phyloP scores from a whole-genome alignment of 1,284 basidiomycete genomes.

The Jaminaea rosea region DNA sequence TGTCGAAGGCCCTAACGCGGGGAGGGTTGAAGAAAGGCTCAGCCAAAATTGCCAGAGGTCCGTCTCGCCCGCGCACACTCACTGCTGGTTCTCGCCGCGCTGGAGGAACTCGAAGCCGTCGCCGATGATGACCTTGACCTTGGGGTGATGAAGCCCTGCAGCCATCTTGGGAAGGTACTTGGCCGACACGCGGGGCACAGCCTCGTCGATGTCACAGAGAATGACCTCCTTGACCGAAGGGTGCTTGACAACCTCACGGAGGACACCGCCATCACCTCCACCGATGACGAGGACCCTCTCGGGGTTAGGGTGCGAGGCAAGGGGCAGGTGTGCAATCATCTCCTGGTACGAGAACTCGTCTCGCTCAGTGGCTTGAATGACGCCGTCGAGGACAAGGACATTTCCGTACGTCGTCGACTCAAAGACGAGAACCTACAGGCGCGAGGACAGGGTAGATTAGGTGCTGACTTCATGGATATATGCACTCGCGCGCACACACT shows the following conservation, averaged over 20 bases:
- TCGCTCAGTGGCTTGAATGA: conserved; percentile 91
- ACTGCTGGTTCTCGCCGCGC: conserved; percentile 68
- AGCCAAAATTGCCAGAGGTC: no score
- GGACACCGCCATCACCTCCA: conserved; percentile 67
- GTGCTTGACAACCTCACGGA: conserved; percentile 95
- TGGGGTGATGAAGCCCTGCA: conserved; percentile 67
- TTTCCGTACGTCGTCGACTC: conserved; percentile 57
- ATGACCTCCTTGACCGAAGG: conserved; percentile 81
- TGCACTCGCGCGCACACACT: no score
- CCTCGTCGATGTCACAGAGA: conserved; percentile 97
- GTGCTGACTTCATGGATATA: neutral
- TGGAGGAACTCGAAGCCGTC: conserved; percentile 96
- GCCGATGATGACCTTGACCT: conserved; percentile 80
- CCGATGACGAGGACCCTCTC: conserved; percentile 93
- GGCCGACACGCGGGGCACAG: conserved; percentile 90
- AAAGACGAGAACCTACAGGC: conserved; percentile 38
- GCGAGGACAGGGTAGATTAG: neutral
- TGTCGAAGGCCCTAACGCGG: conserved; percentile 77
- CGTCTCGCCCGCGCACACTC: no score
- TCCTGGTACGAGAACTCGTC: conserved; percentile 99
- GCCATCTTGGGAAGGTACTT: conserved; percentile 91
- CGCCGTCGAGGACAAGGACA: conserved; percentile 89
- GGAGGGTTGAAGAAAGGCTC: no score
- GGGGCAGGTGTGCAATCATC: conserved; percentile 95
- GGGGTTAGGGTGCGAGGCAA: conserved; percentile 91